Evolutionary conservation across 139 green algal genomes (phyloP).

Genomic region (Chlamydomonas sp.): DNA sequence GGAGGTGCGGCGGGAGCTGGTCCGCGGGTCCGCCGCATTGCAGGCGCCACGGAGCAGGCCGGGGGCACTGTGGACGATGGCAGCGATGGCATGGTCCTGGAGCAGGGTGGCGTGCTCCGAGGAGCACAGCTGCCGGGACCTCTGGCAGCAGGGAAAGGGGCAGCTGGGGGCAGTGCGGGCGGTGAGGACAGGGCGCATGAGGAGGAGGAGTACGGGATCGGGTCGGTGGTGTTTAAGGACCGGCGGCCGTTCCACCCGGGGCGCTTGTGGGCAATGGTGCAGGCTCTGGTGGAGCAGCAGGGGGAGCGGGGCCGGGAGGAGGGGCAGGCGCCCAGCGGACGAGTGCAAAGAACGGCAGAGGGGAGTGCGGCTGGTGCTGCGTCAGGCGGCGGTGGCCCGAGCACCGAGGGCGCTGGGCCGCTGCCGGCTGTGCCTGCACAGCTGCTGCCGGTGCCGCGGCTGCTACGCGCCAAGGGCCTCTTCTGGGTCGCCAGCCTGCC

Average conservation of each 20-base stretch:
- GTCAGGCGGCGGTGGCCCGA: not conserved
- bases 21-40: too few relatives aligned
- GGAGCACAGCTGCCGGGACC: not conserved
- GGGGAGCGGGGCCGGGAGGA: not conserved
- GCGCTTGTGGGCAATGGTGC: conserved; percentile 25
- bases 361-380: not conserved
- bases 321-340: not conserved
- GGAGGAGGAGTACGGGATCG: conserved; percentile 54
- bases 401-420: not conserved
- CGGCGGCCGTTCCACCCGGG: conserved; percentile 45
- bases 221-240: conserved; percentile 38
- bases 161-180: not conserved
- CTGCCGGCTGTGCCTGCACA: not conserved
- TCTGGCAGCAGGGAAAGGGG: not conserved
- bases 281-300: not conserved
- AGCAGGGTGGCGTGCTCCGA: too few relatives aligned
- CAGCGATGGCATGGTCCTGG: too few relatives aligned
- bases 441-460: not conserved
- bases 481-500: conserved; percentile 40
- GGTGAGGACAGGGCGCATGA: conserved; percentile 15
- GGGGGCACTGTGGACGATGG: too few relatives aligned
- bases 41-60: too few relatives aligned
- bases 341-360: not conserved
- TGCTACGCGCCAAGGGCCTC: conserved; percentile 41
- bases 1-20: not conserved